Base-by-base conservation (phyloP, 2,329 filamentous ascomycete genomes). In the Colletotrichum orchidophilum region DNA sequence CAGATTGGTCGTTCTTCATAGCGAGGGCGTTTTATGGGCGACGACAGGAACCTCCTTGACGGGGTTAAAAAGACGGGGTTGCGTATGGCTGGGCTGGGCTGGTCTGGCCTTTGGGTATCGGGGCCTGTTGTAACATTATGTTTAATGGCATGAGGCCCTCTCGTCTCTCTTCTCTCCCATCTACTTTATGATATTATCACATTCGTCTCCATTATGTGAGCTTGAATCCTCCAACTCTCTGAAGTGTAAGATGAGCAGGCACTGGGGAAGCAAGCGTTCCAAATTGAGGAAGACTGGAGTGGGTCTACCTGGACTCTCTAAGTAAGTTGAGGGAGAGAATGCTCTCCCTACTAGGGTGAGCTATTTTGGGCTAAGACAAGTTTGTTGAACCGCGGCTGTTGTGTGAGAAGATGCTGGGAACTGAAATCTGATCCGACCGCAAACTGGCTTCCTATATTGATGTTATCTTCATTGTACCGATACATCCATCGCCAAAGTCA, bases 1-100 rank as follows among this genome's bases (percentile, higher is more conserved):
- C 82, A 77, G 78, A 82, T 60, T 74, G 67, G 73, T 74, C 69
- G 69, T 76, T 78, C 81, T 81, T 77, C 82, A 83, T 82, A 84
- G 82, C 82, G 82, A 83, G 79, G 82, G 82, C 82, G 82, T 83
- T 83, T 78, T 33, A 62, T 71, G 31, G 69, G 58, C 39, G 39
- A 21, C 39, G 39, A 46, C 4, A 46, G 55, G 31, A 52, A 3
- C 33, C 26, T 11, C 11, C 26, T 21, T 4, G 26, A 42, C 24
- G 12, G n/a, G 13, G 9, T 57, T 24, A 27, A 24, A n/a, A 27
- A 31, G 58, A 53, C 12, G 46, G 31, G 53, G 35, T n/a, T 33
- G 42, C 52, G 26, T 35, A 50, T 35, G 21, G 8, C 39, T 9
- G 18, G 39, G 39, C 39, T 46, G 6, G 69, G 46, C n/a, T 61